Evolutionary conservation across 805 yeast genomes (phyloP).

Genomic region (Myxozyma monticola): DNA sequence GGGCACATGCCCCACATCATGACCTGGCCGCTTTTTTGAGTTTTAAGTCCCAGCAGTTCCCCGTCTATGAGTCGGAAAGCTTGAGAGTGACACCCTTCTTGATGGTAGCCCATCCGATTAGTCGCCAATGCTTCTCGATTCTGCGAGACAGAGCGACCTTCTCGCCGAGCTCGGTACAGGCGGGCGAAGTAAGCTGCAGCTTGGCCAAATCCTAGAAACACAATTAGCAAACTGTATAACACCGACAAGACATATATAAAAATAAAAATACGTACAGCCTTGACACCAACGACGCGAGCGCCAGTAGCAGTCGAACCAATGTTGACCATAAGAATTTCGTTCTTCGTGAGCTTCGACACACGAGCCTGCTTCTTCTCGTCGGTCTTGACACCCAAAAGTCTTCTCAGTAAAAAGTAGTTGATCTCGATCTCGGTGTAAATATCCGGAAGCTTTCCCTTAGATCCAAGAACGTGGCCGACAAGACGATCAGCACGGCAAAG

Average conservation of each 20-base stretch:
- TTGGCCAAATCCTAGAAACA: conserved; percentile 81
- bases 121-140: conserved; percentile 99
- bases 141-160: conserved; percentile 98
- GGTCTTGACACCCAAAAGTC: conserved; percentile 96
- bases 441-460: conserved; percentile 92
- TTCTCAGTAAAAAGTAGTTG: conserved; percentile 92
- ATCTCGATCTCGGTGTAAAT: conserved; percentile 97
- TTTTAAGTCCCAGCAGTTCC: background rate
- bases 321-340: conserved; percentile 97
- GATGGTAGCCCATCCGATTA: conserved; percentile 95
- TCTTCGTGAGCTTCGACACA: conserved; percentile 89
- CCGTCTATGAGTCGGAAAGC: background rate
- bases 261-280: conserved; percentile 51
- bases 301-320: conserved; percentile 99
- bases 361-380: conserved; percentile 81
- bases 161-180: conserved; percentile 97
- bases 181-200: conserved; percentile 93
- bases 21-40: background rate
- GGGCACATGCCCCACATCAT: background rate
- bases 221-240: background rate
- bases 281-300: conserved; percentile 96
- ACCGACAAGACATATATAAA: background rate
- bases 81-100: conserved; percentile 33
- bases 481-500: conserved; percentile 98
- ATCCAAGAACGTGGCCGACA: conserved; percentile 99